These are phyloP conservation scores for Citrus medica DNA, from an alignment of 345 rosid genomes.

Conservation along the genomic window DNA sequence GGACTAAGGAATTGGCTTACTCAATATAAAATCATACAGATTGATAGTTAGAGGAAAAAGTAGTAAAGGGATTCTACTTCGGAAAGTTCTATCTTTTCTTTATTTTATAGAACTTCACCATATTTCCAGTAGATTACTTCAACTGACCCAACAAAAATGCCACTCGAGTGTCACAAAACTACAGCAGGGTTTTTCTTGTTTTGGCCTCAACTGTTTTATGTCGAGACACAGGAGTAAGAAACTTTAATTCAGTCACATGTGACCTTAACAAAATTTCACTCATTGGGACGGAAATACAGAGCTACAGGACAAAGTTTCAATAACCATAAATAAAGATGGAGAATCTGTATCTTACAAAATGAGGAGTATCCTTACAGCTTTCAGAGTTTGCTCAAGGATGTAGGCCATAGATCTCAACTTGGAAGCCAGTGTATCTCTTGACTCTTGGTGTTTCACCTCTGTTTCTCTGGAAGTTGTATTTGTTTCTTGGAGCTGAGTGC, in stretches of 20 bases:
- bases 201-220: not conserved
- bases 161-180: not conserved
- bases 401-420: conserved; percentile 63
- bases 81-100: not conserved
- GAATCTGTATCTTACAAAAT: not conserved
- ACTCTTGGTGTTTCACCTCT: conserved; percentile 63
- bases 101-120: no score
- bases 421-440: conserved; percentile 53
- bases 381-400: conserved; percentile 52
- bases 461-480: conserved; percentile 49
- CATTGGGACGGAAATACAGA: no score
- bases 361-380: conserved; percentile 29
- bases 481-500: conserved; percentile 50
- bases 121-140: not conserved
- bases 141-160: not conserved
- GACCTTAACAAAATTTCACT: no score
- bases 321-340: not conserved
- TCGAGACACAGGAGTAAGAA: no score
- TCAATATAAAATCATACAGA: not conserved
- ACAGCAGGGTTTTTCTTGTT: no score
- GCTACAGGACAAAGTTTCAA: no score
- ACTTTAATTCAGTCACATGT: no score
- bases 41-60: not conserved
- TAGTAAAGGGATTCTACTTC: not conserved
- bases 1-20: not conserved